Percentiles rank a stretch among this genome's conserved stretches.
Evolutionary conservation across 2,329 filamentous ascomycete genomes (phyloP).

Genomic region (Colletotrichum tamarilloi): DNA sequence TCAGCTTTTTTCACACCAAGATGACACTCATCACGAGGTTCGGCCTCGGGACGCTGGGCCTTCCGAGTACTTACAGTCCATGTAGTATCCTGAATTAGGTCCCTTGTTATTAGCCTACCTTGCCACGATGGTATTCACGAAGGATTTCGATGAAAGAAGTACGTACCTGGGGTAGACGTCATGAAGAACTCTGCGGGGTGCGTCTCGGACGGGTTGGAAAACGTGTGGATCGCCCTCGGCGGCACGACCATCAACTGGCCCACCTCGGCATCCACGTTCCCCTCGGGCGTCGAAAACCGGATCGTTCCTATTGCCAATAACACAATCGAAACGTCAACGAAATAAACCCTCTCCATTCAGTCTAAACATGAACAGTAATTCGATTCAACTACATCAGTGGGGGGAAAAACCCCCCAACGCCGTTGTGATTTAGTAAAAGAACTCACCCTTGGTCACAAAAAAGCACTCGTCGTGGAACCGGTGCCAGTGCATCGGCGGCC

Average conservation of each 20-base stretch:
- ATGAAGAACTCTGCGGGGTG: constrained; percentile 49
- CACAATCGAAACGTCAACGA: background rate
- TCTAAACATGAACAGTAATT: background rate
- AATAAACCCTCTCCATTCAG: background rate
- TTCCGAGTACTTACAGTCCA: constrained; percentile 45
- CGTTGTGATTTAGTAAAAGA: background rate
- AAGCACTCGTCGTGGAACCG: constrained; percentile 51
- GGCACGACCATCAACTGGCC: constrained; percentile 50
- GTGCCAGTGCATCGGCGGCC: constrained; percentile 52
- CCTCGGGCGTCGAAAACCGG: constrained; percentile 47
- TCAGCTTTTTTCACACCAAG: constrained; percentile 20
- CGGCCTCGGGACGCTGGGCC: background rate
- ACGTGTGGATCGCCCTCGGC: constrained; percentile 49
- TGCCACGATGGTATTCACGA: background rate
- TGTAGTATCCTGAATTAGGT: constrained; percentile 44
- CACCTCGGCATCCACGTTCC: constrained; percentile 42
- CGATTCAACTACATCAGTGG: background rate
- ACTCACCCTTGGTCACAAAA: constrained; percentile 46
- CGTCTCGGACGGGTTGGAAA: constrained; percentile 46
- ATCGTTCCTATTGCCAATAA: constrained; percentile 39
- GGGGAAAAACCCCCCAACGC: background rate
- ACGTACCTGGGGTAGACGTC: constrained; percentile 48
- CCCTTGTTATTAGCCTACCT: background rate
- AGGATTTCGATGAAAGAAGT: background rate
- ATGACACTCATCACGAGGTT: background rate